Evolutionary conservation across 2,329 filamentous ascomycete species (phyloP), one percentile per base, ranked within the genome.

Genomic region (Aschersonia sp.): DNA sequence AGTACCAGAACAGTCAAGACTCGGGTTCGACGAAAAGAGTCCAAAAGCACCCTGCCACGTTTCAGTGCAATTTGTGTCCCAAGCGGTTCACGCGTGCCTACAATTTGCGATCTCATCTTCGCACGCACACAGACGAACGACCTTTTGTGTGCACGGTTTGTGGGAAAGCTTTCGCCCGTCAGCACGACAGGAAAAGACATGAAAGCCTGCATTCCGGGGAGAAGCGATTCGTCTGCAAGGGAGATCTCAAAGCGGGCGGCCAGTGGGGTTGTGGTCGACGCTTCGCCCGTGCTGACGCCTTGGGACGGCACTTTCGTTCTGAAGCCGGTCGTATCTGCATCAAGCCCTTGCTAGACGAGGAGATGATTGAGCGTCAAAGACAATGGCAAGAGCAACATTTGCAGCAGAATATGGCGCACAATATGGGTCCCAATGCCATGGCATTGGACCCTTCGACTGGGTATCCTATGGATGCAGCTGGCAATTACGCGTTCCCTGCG

Each of bases 191-290:
- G 43, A 98, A 98, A 66, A 83, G 92, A 40, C 92, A 98, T 64
- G 92, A 98, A 67, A 89, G 90, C 40, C 70, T 98, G 41, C 92
- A 98, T 60, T 94, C 87, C 0, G 92, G 92, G 41, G 92, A 98
- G 68, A 98, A 97, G 77, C 97, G 95, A 61, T 98, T 97, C 61
- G 86, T 97, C 6, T 98, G 92, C 67, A 88, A 87, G 55, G 92
- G 92, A 47, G 85, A 89, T 49, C 78, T 98, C 45, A 89, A 90
- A 55, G 79, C 79, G 2, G 81, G 83, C 44, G 83, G 83, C 5
- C 79, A 84, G 54, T 98, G 92, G 92, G 92, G 92, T 22, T 98
- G 92, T 56, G 87, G 87, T 4, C 78, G 92, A 51, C 79, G 89
- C 8, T 98, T 98, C 63, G 92, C 92, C 12, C 86, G 92, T 56